Evolutionary conservation across 371 early-diverging fungal species (phyloP).

Genomic region (Fennellomyces sp.): DNA sequence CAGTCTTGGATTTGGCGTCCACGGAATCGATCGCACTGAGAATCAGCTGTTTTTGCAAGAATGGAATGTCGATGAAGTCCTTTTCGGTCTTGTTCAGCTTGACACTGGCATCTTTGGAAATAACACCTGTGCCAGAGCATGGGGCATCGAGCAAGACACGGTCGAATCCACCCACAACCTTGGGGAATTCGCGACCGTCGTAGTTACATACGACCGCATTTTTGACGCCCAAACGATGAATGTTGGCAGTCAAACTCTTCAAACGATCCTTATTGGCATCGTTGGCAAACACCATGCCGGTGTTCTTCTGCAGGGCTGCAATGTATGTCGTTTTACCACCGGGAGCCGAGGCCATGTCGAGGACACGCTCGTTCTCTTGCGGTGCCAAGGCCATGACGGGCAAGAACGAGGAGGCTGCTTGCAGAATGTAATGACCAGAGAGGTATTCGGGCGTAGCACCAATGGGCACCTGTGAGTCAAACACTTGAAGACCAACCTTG

Average conservation of each 20-base stretch:
- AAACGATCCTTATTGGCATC: conserved; percentile 96
- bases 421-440: conserved; percentile 99
- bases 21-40: conserved; percentile 97
- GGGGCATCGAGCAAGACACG: conserved; percentile 99
- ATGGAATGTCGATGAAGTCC: conserved; percentile 90
- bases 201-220: conserved; percentile 97
- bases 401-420: conserved; percentile 97
- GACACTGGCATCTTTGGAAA: conserved; percentile 97
- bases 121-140: conserved; percentile 99
- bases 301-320: conserved; percentile 97
- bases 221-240: conserved; percentile 94
- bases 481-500: conserved; percentile 91
- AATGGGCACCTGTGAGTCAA: conserved; percentile 90
- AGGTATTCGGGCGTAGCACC: conserved; percentile 99
- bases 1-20: conserved; percentile 92
- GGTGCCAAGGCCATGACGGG: conserved; percentile 98
- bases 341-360: conserved; percentile 99
- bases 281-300: conserved; percentile 97
- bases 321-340: conserved; percentile 99
- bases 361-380: conserved; percentile 89
- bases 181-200: conserved; percentile 96
- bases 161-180: conserved; percentile 95
- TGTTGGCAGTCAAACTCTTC: conserved; percentile 91
- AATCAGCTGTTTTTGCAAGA: conserved; percentile 96
- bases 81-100: conserved; percentile 93